Base-by-base conservation (phyloP, 352 stramenopile species). In the Phytophthora vignae region DNA sequence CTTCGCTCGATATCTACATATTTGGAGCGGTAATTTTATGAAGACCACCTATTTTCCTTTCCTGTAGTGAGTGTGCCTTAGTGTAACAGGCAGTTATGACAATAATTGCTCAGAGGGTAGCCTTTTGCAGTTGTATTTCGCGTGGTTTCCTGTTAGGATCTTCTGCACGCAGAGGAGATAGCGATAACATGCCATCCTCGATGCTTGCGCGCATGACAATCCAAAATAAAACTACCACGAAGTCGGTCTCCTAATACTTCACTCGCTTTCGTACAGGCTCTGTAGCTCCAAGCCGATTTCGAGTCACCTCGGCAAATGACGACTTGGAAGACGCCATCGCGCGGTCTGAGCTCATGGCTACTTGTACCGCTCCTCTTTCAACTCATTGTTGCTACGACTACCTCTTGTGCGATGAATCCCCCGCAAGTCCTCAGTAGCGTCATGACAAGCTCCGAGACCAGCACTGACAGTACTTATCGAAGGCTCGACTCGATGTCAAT, bases 11-110 rank as follows among this genome's bases (percentile, higher is more conserved):
- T 59, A 64, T 67, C 29, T 58, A 25, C 48, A 66, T 19, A 60
- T 11, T 4, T 42, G 10, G 42, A 40, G 10, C 17, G 31, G 22
- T 65, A 70, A 65, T 31, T 53, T 59, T 57, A 68, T 69, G 19
- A 62, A 60, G n/a, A 44, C 22, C 42, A 42, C 36, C 11, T 42
- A 42, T 42, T 42, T 42, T 17, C 33, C 1, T 15, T 42, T 38
- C 33, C 11, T 38, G 10, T 33, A 33, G 29, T 33, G 29, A 33
- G n/a, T n/a, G n/a, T n/a, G n/a, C n/a, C n/a, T n/a, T n/a, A n/a
- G n/a, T n/a, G n/a, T n/a, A n/a, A n/a, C n/a, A n/a, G n/a, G n/a
- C n/a, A n/a, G n/a, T n/a, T n/a, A n/a, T n/a, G n/a, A n/a, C 29
- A 33, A 29, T 33, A 33, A 33, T 33, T 33, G 29, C 29, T 29